Evolutionary conservation across 495 filamentous ascomycete species (phyloP), one percentile per base, ranked within the genome.

Genomic region (Penicillium daleae): DNA sequence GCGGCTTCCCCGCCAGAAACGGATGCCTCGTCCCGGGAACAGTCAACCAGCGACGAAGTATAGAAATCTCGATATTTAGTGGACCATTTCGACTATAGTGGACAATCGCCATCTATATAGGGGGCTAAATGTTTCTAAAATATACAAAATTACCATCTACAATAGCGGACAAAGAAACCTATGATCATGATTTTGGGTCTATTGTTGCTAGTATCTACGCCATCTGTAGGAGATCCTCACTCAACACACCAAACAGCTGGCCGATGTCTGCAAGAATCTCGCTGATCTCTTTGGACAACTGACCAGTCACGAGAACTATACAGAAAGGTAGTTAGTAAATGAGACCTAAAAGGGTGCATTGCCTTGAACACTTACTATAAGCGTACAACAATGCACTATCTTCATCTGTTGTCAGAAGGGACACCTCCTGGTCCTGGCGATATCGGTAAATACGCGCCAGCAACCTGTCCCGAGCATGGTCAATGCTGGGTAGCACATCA

Each of bases 401-500:
- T 60, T 89, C 86, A 61, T 91, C 88, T 1, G 78, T 85, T 3
- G 84, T 80, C 31, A 78, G 72, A 21, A 80, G 77, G 24, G 75
- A 73, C 6, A 68, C 79, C n/a, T 82, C 82, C n/a, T 83, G 84
- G 57, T 88, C 84, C 68, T 89, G 88, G 31, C 93, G 80, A 74
- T 93, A 97, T 64, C 87, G 86, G 63, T 92, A 96, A 39, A 97
- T 89, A 75, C 92, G 94, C 12, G 92, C 91, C n/a, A 99, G 81
- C 44, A 98, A 74, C 57, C 92, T 80, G 69, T 98, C 94, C 31
- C 95, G 79, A 24, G 87, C 86, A 71, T 92, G 86, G 24, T 89
- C 84, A 26, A 93, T 89, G 62, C 87, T 94, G 5, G 95, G 95
- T 13, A 98, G 76, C 24, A 89, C 89, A 66, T 96, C 92, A 26